Percentiles rank a stretch among this genome's conserved stretches.
phyloP scores from a whole-genome alignment of 768 basidiomycete genomes.

The Boletellus emodensis region DNA sequence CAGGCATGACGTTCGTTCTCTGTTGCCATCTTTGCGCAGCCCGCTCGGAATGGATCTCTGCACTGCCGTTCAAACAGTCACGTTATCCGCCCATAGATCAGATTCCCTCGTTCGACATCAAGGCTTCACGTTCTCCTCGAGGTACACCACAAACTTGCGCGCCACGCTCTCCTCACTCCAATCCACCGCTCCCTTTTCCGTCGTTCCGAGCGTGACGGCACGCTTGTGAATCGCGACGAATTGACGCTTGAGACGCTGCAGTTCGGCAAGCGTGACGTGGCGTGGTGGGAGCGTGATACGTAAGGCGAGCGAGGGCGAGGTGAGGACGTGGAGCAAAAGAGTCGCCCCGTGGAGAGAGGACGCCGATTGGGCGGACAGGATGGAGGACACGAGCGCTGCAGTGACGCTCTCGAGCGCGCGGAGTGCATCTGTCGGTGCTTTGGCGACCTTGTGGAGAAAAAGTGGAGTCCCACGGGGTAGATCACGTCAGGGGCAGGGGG shows the following conservation, averaged over 20 bases:
- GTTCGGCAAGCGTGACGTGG: slow-evolving; percentile 75
- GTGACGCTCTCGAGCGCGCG: slow-evolving; percentile 81
- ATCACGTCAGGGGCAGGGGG: too few species aligned
- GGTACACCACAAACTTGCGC: slow-evolving; percentile 64
- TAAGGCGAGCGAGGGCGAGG: slow-evolving; percentile 33
- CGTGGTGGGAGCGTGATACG: slow-evolving; percentile 63
- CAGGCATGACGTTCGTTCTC: too few species aligned
- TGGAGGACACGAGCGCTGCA: slow-evolving; percentile 60
- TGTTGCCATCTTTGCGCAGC: too few species aligned
- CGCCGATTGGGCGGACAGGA: slow-evolving; percentile 61
- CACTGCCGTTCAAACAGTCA: too few species aligned
- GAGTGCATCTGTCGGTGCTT: slow-evolving; percentile 85
- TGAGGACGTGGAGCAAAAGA: slow-evolving; percentile 28
- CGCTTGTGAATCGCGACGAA: slow-evolving; percentile 89
- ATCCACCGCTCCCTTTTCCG: slow-evolving; percentile 70
- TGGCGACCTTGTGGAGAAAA: too few species aligned
- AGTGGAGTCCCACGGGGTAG: too few species aligned
- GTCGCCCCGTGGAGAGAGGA: slow-evolving; percentile 47
- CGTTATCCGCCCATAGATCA: too few species aligned
- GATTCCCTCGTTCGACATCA: slow-evolving; percentile 19
- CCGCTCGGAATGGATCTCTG: too few species aligned
- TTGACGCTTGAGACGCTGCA: slow-evolving; percentile 87
- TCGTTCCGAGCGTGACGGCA: slow-evolving; percentile 78
- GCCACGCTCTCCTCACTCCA: slow-evolving; percentile 73
- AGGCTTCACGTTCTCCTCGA: slow-evolving; percentile 63